Evolutionary conservation across 441 rosid genomes (phyloP).

Genomic region (Erodium texanum): DNA sequence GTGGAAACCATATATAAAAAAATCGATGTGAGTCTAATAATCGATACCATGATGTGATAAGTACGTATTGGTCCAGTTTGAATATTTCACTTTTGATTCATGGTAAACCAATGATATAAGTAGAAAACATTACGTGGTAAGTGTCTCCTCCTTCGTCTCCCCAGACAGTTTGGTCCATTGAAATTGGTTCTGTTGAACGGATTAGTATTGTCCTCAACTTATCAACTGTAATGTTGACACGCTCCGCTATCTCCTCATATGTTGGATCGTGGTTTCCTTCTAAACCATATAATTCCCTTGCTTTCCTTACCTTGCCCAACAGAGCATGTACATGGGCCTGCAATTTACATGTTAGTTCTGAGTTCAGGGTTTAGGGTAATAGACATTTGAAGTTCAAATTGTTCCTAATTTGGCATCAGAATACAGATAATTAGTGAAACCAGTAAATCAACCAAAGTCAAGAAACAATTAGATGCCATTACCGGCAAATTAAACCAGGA

Average conservation of each 20-base stretch:
- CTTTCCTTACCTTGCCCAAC: slow-evolving; percentile 56
- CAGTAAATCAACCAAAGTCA: not conserved
- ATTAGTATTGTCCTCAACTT: slow-evolving; percentile 45
- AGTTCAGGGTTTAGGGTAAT: too few relatives aligned
- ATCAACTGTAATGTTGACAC: slow-evolving; percentile 54
- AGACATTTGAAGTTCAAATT: not conserved
- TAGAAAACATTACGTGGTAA: slow-evolving; percentile 44
- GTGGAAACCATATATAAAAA: too few relatives aligned
- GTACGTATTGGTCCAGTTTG: not conserved
- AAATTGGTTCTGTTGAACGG: slow-evolving; percentile 51
- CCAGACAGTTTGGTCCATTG: slow-evolving; percentile 69
- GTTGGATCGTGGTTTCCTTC: slow-evolving; percentile 56
- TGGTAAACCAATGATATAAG: not conserved
- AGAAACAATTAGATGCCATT: slow-evolving; percentile 17
- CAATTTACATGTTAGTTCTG: slow-evolving; percentile 18
- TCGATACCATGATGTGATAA: too few relatives aligned
- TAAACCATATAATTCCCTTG: slow-evolving; percentile 44
- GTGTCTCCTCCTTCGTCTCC: slow-evolving; percentile 65
- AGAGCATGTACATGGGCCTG: slow-evolving; percentile 63
- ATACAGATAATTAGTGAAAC: not conserved
- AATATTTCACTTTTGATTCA: not conserved
- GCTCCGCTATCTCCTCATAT: slow-evolving; percentile 56
- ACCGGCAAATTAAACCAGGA: slow-evolving; percentile 86
- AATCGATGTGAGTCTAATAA: not conserved
- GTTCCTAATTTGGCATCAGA: not conserved